These are phyloP conservation scores for Pythium aphanidermatum DNA, from an alignment of 352 stramenopile species.

Conservation along the genomic window DNA sequence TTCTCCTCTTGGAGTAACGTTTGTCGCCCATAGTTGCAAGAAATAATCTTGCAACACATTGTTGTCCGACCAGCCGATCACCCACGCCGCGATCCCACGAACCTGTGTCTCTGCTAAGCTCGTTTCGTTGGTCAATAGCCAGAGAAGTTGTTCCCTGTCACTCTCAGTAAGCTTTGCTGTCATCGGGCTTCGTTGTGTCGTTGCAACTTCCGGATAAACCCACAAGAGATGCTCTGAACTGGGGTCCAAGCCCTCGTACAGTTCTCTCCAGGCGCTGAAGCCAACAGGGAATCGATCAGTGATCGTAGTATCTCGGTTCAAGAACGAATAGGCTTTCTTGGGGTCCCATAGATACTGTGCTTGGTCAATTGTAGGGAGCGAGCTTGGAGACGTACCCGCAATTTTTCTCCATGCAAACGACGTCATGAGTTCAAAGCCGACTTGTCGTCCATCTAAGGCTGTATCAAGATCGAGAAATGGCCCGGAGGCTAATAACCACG, in stretches of 20 bases:
- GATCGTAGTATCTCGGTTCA: conserved; percentile 10
- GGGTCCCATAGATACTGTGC: conserved; percentile 36
- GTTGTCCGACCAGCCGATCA: conserved; percentile 41
- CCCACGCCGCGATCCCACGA: conserved; percentile 36
- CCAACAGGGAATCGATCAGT: conserved; percentile 30
- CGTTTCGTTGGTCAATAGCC: conserved; percentile 24
- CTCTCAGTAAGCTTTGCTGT: conserved; percentile 15
- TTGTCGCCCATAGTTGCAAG: conserved; percentile 41
- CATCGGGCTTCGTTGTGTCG: conserved; percentile 13
- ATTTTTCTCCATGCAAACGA: conserved; percentile 24
- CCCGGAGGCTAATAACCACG: conserved; percentile 30
- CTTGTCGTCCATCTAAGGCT: conserved; percentile 25
- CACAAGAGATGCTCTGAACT: conserved; percentile 38
- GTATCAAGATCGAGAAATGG: conserved; percentile 41
- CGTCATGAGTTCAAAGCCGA: conserved; percentile 47
- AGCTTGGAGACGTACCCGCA: not conserved
- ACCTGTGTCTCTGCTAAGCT: conserved; percentile 32
- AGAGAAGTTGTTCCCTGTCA: conserved; percentile 22
- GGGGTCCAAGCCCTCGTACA: conserved; percentile 48
- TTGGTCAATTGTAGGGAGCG: conserved; percentile 31
- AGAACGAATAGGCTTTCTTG: conserved; percentile 37
- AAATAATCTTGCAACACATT: conserved; percentile 37
- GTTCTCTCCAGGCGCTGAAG: conserved; percentile 51
- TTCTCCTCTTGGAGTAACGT: conserved; percentile 33
- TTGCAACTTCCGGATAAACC: conserved; percentile 29